Base-by-base conservation (phyloP, 805 yeast species). In the Kregervanrija fluxuum region DNA sequence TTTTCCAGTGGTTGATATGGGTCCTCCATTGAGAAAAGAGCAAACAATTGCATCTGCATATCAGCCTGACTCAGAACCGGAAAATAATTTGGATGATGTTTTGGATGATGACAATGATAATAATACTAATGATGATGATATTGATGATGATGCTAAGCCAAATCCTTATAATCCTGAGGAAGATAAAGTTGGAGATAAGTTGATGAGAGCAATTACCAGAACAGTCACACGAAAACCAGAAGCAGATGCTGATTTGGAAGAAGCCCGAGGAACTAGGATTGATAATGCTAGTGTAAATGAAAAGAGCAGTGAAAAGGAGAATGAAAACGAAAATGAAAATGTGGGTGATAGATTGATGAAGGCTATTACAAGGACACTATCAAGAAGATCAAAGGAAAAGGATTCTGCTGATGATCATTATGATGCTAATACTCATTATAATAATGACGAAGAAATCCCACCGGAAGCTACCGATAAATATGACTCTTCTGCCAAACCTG, bases 1-100 rank as follows among this genome's bases (percentile, higher is more conserved):
- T 1, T 85, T 84, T 63, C 93, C 95, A 0, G 90, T 85, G 2
- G 69, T 70, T 52, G 91, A 86, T 1, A 83, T 85, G 91, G 89
- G 86, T 1, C 70, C 68, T 10, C 84, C 91, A 3, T 59, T 75
- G 36, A 63, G 61, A 28, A 65, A 74, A 43, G 90, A 84, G 53
- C 65, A 64, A 38, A 68, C 81, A 0, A 79, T 84, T 43, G 87
- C 87, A 4, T 66, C 68, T 28, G 51, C 68, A 9, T 53, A 54
- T 52, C 33, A 37, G 1, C 41, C 41, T 33, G 45, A 37, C n/a
- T 35, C 38, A 12, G 38, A 30, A 38, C 48, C 51, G 11, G 49
- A 54, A 0, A 34, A 37, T 22, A 35, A 42, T 33, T 14, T 46
- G 8, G 49, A 46, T 38, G 42, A 38, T 11, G 4, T 41, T 11